Evolutionary conservation across 2,329 filamentous ascomycete species (phyloP).

Genomic region (Arthrinium puccinioides): DNA sequence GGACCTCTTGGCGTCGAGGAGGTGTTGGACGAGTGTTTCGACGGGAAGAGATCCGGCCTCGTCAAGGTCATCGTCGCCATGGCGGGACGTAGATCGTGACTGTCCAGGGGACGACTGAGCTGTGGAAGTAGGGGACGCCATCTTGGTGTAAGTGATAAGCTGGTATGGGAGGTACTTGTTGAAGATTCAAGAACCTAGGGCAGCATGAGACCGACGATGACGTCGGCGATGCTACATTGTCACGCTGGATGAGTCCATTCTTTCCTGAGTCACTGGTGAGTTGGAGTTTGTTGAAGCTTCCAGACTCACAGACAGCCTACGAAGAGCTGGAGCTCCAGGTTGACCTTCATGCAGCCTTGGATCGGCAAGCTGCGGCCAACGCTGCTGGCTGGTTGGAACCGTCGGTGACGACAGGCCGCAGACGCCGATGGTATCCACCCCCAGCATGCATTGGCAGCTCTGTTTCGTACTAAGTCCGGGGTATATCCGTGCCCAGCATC

Average conservation of each 20-base stretch:
- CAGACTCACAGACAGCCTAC: not conserved
- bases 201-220: constrained; percentile 1
- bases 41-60: constrained; percentile 39
- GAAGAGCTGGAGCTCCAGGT: not conserved
- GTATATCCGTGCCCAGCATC: too few species aligned
- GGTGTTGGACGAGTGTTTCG: constrained; percentile 74
- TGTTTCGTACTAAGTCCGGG: too few species aligned
- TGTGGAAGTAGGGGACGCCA: constrained; percentile 5
- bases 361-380: constrained; percentile 1
- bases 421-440: too few species aligned
- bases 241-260: constrained; percentile 3
- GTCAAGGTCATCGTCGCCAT: constrained; percentile 25
- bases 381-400: too few species aligned
- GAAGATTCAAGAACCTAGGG: constrained; percentile 4
- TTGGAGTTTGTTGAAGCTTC: not conserved
- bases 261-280: not conserved
- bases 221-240: constrained; percentile 6
- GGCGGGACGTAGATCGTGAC: not conserved
- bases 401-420: too few species aligned
- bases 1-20: constrained; percentile 81
- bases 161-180: constrained; percentile 1
- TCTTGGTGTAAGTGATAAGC: constrained; percentile 4
- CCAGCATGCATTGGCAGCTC: too few species aligned
- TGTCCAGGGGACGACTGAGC: not conserved
- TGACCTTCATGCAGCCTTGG: constrained; percentile 1